Percentiles rank a stretch among this genome's conserved stretches.
These are phyloP conservation scores for Garcileccinum viscosum DNA, from an alignment of 1,284 basidiomycete genomes.

Conservation along the genomic window DNA sequence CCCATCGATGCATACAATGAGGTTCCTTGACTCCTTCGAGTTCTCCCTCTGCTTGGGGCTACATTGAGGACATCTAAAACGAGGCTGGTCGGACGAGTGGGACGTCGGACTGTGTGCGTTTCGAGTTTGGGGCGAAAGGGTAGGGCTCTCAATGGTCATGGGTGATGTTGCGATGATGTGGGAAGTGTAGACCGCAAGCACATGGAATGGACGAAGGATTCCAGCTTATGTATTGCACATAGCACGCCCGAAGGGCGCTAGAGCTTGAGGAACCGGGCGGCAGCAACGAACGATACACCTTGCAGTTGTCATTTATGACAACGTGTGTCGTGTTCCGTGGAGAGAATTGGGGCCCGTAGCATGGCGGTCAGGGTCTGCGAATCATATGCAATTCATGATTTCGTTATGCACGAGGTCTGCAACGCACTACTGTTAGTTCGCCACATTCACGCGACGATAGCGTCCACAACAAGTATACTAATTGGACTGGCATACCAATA, in stretches of 20 bases:
- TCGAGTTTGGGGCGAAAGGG: not conserved
- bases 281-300: not conserved
- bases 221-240: not conserved
- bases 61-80: conserved; percentile 21
- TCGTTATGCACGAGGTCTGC: conserved; percentile 11
- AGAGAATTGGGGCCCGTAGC: not conserved
- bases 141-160: conserved; percentile 3
- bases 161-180: not conserved
- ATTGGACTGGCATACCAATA: not conserved
- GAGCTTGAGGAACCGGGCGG: not conserved
- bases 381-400: conserved; percentile 7
- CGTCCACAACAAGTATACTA: not conserved
- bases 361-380: conserved; percentile 7
- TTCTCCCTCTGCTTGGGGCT: conserved; percentile 12
- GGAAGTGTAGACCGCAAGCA: not conserved
- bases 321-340: not conserved
- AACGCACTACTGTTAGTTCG: not conserved
- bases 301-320: not conserved
- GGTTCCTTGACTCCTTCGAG: conserved; percentile 24
- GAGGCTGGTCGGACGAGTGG: conserved; percentile 1
- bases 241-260: conserved; percentile 10
- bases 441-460: not conserved
- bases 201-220: not conserved
- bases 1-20: conserved; percentile 38
- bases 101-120: not conserved